Evolutionary conservation across 257 asterid species (phyloP), one percentile per base, ranked within the genome.

Genomic region (Solanum pinnatisectum): DNA sequence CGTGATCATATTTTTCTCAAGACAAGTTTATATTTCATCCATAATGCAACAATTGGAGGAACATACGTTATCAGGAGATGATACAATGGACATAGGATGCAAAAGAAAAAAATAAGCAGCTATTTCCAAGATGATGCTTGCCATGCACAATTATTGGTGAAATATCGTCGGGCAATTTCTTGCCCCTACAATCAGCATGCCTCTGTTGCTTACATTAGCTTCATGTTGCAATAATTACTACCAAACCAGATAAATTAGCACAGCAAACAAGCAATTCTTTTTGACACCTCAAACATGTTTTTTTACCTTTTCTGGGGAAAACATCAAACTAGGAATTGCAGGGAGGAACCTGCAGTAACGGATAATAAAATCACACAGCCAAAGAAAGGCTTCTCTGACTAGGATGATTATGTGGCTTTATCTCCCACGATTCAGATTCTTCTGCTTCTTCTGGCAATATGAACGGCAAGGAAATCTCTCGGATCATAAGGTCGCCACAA

Each of bases 401-500:
- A 89, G 93, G 95, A 52, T 88, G 89, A 89, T 91, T 94, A 32
- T 91, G 94, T 44, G 94, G 94, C 74, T 88, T 89, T 88, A 97
- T 94, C 91, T 96, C 98, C 99, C 98, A 97, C 8, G 98, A 93
- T 74, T 90, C 92, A 23, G 92, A 90, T 90, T 93, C 98, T 32
- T 93, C 95, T 22, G 88, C 88, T 90, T 92, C 96, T 70, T 90
- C 95, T 4, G 95, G 91, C 82, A 74, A 94, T 90, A 94, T 89
- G 90, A 96, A 97, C 70, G 96, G 98, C 91, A 92, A 82, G 22
- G 99, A 96, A 83, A 96, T 93, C 90, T 97, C 98, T 36, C 90
- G 96, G 90, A 97, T 97, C 98, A 97, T 96, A 76, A 97, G 91
- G 67, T 95, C 96, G 15, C 99, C 98, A 89, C 99, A 96, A 85